These are phyloP conservation scores for Parsonsia alboflavescens DNA, from an alignment of 257 asterid species.

Conservation along the genomic window DNA sequence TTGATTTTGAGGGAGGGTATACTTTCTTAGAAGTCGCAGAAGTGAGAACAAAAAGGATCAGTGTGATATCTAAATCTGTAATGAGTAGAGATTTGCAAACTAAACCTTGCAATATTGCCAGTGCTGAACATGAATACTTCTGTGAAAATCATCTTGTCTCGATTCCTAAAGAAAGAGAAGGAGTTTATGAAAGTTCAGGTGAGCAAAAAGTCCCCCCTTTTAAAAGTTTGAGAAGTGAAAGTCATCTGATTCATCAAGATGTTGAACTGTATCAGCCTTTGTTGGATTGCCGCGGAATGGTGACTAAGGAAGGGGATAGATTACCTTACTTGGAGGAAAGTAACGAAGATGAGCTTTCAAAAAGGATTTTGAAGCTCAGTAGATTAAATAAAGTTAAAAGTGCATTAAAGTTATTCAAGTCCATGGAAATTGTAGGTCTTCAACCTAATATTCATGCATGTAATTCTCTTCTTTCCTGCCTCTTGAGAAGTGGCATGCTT, in stretches of 20 bases:
- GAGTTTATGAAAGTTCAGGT: conserved; percentile 22
- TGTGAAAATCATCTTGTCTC: conserved; percentile 22
- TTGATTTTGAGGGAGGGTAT: conserved; percentile 13
- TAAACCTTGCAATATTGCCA: conserved; percentile 24
- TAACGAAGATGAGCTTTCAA: conserved; percentile 52
- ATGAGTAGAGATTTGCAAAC: conserved; percentile 5
- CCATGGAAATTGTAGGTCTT: conserved; percentile 58
- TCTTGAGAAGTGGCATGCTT: conserved; percentile 56
- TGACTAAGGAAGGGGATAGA: conserved; percentile 29
- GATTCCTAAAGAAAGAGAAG: conserved; percentile 25
- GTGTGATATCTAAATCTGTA: conserved; percentile 7
- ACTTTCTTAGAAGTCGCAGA: conserved; percentile 14
- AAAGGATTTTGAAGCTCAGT: conserved; percentile 81
- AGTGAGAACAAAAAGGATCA: conserved; percentile 8
- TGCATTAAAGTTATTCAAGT: conserved; percentile 53
- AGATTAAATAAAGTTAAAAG: conserved; percentile 63
- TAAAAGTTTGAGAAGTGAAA: conserved; percentile 24
- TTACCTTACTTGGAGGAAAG: conserved; percentile 68
- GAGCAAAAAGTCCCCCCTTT: conserved; percentile 29
- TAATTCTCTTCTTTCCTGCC: conserved; percentile 74
- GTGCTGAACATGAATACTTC: conserved; percentile 34
- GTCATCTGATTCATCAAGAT: conserved; percentile 17
- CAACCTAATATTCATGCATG: conserved; percentile 75
- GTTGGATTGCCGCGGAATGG: conserved; percentile 5
- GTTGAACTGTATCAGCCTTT: conserved; percentile 9